Evolutionary conservation across 352 stramenopile species (phyloP), one percentile per base, ranked within the genome.

Genomic region (Globisporangium carolinianum): DNA sequence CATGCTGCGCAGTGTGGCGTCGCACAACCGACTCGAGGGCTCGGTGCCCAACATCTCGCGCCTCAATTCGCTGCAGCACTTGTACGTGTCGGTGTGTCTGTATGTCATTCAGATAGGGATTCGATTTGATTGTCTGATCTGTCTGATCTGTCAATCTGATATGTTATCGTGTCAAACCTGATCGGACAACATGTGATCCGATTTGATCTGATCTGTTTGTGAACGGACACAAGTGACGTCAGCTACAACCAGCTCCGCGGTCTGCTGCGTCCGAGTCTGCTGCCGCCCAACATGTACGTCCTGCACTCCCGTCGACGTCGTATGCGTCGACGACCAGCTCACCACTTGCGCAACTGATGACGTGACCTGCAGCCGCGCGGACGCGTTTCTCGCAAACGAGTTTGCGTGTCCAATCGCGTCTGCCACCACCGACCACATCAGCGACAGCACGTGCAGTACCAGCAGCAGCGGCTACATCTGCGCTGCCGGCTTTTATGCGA

Each of bases 11-110:
- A 89, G 79, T 2, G 57, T 87, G 37, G 60, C 87, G 10, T 83
- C 75, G 0, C 50, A 75, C 51, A 87, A 89, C 47, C 18, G 53
- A 6, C 63, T 89, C 14, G 67, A 51, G 3, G 75, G 79, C 7
- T 38, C 52, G 37, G 36, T 90, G 0, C 75, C 75, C 1, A 42
- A 60, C 12, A 63, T 87, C 42, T 72, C 60, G 41, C 83, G 82
- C 35, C 68, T 76, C 51, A 79, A 75, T 5, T 60, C 53, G 7
- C 63, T 89, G 17, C 63, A 60, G 47, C 60, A 47, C 17, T 83
- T 87, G 79, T 87, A 78, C 47, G 76, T 57, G 49, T 50, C 11
- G 7, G n/a, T 32, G n/a, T 41, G 47, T 32, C 24, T 32, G 24
- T 32, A 32, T 32, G 1, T 2, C 24, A 32, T 32, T 32, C 24